phyloP scores from a whole-genome alignment of 176 grass and related monocot genomes.

The Eleusine indica region DNA sequence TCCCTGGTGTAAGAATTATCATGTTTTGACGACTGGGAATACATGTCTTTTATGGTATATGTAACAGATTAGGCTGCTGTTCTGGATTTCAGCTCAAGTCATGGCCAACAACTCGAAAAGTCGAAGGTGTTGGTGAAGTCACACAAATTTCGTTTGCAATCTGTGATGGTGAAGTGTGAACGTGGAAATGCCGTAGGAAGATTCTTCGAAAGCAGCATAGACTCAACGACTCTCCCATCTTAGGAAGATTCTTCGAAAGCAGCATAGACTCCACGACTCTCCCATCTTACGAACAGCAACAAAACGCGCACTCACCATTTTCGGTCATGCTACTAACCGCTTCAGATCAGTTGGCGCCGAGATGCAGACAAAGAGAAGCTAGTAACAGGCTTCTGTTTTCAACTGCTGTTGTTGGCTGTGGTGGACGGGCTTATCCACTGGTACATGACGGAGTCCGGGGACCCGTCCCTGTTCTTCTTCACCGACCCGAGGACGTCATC shows the following conservation, averaged over 20 bases:
- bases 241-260: neutral
- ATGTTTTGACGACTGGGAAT: neutral
- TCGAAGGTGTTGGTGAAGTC: neutral
- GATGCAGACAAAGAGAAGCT: neutral
- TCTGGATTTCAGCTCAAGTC: neutral
- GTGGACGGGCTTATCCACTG: slow-evolving; percentile 52
- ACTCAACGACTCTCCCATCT: neutral
- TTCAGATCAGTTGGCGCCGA: neutral
- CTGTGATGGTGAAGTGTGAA: slow-evolving; percentile 3
- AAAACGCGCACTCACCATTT: neutral
- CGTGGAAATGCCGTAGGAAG: neutral
- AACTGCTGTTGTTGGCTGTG: slow-evolving; percentile 37
- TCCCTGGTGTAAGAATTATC: neutral
- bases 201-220: too few species aligned
- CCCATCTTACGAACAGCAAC: neutral
- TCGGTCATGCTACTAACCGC: neutral
- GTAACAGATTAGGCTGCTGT: neutral
- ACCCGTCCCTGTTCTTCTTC: slow-evolving; percentile 44
- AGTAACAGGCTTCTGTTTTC: neutral
- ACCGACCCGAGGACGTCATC: neutral
- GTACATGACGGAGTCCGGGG: slow-evolving; percentile 45
- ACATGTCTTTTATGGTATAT: neutral
- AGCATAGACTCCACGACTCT: neutral
- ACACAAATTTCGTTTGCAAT: neutral
- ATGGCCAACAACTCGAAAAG: neutral